These are phyloP conservation scores for Pelargonium fulgidum DNA, from an alignment of 441 rosid species.

Conservation along the genomic window DNA sequence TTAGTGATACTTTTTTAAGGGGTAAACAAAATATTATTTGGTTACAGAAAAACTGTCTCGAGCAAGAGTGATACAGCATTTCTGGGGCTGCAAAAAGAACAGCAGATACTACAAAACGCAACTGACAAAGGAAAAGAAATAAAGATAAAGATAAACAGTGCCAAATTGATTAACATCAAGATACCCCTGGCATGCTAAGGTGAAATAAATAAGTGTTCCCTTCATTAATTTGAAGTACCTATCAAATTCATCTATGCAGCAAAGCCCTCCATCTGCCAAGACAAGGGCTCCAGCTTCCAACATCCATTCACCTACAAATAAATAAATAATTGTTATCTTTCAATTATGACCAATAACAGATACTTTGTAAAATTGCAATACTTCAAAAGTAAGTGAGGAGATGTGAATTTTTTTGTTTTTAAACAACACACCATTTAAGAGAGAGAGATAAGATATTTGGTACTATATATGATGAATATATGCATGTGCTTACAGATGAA, in stretches of 20 bases:
- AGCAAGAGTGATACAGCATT: neutral
- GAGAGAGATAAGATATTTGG: constrained; percentile 9
- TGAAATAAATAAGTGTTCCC: constrained; percentile 8
- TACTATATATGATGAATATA: neutral
- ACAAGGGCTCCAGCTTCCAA: constrained; percentile 99
- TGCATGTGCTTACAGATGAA: neutral
- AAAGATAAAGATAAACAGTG: neutral
- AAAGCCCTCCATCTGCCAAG: constrained; percentile 96
- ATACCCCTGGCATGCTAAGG: constrained; percentile 2
- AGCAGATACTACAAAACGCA: neutral
- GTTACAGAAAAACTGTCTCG: neutral
- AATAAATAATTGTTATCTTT: constrained; percentile 17
- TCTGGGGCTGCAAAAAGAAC: neutral
- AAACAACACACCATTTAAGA: neutral
- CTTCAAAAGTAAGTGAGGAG: neutral
- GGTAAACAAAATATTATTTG: neutral
- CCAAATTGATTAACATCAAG: neutral
- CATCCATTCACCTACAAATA: constrained; percentile 83
- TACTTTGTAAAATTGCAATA: constrained; percentile 1
- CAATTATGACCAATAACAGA: constrained; percentile 14
- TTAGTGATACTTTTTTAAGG: neutral
- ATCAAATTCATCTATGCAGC: constrained; percentile 97
- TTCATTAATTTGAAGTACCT: constrained; percentile 34
- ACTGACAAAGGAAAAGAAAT: neutral
- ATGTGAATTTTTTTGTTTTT: constrained; percentile 2